Evolutionary conservation across 192 early-diverging fungal genomes (phyloP).

Genomic region (Podila verticillata): DNA sequence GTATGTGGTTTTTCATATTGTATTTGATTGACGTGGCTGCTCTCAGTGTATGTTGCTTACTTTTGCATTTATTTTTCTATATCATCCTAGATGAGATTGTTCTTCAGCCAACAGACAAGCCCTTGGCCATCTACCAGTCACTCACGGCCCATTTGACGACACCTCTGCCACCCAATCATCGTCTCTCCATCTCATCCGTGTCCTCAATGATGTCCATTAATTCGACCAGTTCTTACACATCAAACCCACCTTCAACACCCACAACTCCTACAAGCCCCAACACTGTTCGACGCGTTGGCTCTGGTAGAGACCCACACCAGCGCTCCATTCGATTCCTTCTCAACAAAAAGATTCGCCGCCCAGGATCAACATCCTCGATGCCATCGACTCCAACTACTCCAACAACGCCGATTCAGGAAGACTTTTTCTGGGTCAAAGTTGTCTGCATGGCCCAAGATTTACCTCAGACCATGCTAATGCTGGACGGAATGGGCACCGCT

Average conservation of each 20-base stretch:
- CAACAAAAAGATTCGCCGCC: constrained; percentile 57
- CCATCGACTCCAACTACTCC: constrained; percentile 43
- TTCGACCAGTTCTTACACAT: constrained; percentile 23
- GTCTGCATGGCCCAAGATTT: constrained; percentile 27
- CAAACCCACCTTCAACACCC: constrained; percentile 36
- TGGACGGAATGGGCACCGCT: constrained; percentile 31
- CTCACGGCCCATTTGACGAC: constrained; percentile 59
- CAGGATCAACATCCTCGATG: constrained; percentile 21
- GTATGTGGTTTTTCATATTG: constrained; percentile 20
- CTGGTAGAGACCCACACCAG: constrained; percentile 33
- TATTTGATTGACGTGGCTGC: not conserved
- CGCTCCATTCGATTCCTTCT: constrained; percentile 59
- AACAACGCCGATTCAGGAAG: constrained; percentile 31
- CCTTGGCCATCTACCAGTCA: constrained; percentile 63
- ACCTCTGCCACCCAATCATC: constrained; percentile 61
- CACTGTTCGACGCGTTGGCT: constrained; percentile 30
- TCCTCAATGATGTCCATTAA: constrained; percentile 55
- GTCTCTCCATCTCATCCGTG: constrained; percentile 49
- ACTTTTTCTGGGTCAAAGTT: constrained; percentile 50
- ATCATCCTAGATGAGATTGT: constrained; percentile 54
- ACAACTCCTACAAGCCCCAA: constrained; percentile 23
- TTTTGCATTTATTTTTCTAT: not conserved
- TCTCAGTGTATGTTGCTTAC: not conserved
- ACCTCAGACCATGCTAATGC: constrained; percentile 25
- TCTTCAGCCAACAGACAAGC: constrained; percentile 60